Base-by-base conservation (phyloP, 495 filamentous ascomycete species). In the Daldinia vernicosa region DNA sequence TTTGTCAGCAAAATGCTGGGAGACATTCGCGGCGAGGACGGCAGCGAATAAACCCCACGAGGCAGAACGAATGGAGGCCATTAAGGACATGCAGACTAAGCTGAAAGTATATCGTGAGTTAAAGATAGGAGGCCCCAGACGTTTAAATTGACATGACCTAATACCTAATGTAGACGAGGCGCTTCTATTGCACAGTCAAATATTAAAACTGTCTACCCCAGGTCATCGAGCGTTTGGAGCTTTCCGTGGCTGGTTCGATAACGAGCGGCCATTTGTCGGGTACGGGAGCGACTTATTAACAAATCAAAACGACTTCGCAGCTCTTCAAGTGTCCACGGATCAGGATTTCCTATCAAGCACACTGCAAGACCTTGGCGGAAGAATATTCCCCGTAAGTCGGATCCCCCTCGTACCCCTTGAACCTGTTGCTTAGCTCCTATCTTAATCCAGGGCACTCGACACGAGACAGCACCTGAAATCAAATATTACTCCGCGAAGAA, bases 211-310 rank as follows among this genome's bases (percentile, higher is more conserved):
- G 0, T 28, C 24, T 14, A 15, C 24, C 24, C 24, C 50, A 5
- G 19, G 50, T 14, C 14, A 6, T 30, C 50, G 50, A 15, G 50
- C 50, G 11, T 53, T 53, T 14, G 9, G 50, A 12, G 50, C 50
- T 27, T 53, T 53, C 27, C 50, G 27, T 6, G 24, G 50, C 24
- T 53, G 50, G 50, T 53, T 53, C 27, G 24, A 53, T 53, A 53
- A 53, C 50, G 50, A 53, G 14, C 50, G 50, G 9, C 50, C 50
- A 11, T 53, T 53, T 26, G 50, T 27, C 15, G 50, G 50, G 5
- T 53, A 53, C 15, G 50, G 50, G 11, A 12, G 14, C 9, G 50
- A 53, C n/a, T 27, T 53, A 4, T 28, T 53, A 12, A 53, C 6
- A 8, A 26, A 53, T 27, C 37, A 12, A 40, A 40, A 5, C n/a